Conservation (phyloP, 2,329 filamentous ascomycete genomes). For the Tolypocladium amazonense region DNA sequence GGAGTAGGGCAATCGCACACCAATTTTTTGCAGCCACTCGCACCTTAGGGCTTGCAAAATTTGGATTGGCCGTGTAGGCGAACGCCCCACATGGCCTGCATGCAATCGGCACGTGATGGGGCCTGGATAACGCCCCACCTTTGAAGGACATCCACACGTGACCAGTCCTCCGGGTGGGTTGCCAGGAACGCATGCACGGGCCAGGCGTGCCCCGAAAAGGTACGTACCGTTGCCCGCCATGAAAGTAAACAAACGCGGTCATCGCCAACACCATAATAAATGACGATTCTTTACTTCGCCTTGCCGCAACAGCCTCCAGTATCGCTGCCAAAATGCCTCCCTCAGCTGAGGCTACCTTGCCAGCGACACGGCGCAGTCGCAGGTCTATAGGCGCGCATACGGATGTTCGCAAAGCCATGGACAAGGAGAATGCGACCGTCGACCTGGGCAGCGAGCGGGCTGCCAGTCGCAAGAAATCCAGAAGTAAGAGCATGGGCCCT, state of each 20-base stretch:
- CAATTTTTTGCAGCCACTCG: slow-evolving; percentile 20
- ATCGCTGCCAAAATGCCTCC: slow-evolving; percentile 19
- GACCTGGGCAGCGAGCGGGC: slow-evolving; percentile 47
- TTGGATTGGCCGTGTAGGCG: slow-evolving; percentile 21
- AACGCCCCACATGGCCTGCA: slow-evolving; percentile 9
- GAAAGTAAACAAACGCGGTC: slow-evolving; percentile 29
- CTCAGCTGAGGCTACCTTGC: slow-evolving; percentile 34
- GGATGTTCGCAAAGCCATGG: slow-evolving; percentile 40
- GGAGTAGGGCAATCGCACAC: slow-evolving; percentile 26
- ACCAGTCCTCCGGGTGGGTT: background rate
- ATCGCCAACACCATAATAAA: slow-evolving; percentile 13
- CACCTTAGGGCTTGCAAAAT: slow-evolving; percentile 31
- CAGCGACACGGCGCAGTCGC: slow-evolving; percentile 47
- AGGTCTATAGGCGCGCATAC: slow-evolving; percentile 60
- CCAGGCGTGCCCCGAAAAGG: background rate
- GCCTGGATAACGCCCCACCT: background rate
- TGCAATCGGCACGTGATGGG: slow-evolving; percentile 3
- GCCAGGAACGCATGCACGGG: background rate
- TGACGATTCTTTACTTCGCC: background rate
- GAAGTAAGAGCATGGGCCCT: slow-evolving; percentile 93
- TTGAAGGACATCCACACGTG: background rate
- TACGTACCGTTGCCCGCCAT: slow-evolving; percentile 7
- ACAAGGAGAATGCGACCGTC: slow-evolving; percentile 71
- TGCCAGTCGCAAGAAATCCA: slow-evolving; percentile 55
- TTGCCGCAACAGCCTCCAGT: slow-evolving; percentile 9